phyloP scores from a whole-genome alignment of 805 yeast species.

The Wickerhamiella sergipiensis region DNA sequence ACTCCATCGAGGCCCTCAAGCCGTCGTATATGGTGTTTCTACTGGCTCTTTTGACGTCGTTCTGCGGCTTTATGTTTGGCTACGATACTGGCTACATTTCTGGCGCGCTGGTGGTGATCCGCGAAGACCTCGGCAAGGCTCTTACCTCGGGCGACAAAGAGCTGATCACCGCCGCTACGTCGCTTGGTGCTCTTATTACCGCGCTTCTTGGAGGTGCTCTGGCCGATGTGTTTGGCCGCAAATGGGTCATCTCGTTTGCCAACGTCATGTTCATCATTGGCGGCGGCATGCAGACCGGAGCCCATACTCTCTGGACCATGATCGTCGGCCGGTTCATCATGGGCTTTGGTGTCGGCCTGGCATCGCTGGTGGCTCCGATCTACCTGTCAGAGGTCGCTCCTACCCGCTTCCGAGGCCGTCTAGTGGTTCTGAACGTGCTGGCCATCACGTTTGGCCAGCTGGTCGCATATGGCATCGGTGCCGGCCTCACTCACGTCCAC shows the following conservation, averaged over 20 bases:
- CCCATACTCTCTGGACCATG: constrained; percentile 81
- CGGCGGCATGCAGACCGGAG: constrained; percentile 68
- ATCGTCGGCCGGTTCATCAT: constrained; percentile 78
- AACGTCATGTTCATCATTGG: constrained; percentile 75
- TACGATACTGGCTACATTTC: constrained; percentile 97
- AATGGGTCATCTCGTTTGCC: constrained; percentile 69
- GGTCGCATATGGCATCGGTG: constrained; percentile 63
- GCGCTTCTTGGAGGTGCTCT: constrained; percentile 64
- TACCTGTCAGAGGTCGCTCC: constrained; percentile 91
- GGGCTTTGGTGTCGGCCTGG: constrained; percentile 96
- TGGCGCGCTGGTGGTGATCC: constrained; percentile 77
- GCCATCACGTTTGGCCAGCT: constrained; percentile 93
- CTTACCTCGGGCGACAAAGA: constrained; percentile 73
- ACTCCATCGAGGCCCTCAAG: constrained; percentile 21
- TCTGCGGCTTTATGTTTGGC: constrained; percentile 94
- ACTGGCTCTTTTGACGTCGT: constrained; percentile 59
- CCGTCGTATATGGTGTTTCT: constrained; percentile 45
- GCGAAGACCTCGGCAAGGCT: constrained; percentile 48
- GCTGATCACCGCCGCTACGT: constrained; percentile 85
- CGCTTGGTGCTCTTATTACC: constrained; percentile 80
- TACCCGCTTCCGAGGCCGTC: constrained; percentile 75
- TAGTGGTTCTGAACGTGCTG: constrained; percentile 75
- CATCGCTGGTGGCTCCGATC: constrained; percentile 86
- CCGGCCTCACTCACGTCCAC: constrained; percentile 50
- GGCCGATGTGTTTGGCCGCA: constrained; percentile 79